Base-by-base conservation (phyloP, 352 stramenopile genomes). In the Globisporangium nunn region DNA sequence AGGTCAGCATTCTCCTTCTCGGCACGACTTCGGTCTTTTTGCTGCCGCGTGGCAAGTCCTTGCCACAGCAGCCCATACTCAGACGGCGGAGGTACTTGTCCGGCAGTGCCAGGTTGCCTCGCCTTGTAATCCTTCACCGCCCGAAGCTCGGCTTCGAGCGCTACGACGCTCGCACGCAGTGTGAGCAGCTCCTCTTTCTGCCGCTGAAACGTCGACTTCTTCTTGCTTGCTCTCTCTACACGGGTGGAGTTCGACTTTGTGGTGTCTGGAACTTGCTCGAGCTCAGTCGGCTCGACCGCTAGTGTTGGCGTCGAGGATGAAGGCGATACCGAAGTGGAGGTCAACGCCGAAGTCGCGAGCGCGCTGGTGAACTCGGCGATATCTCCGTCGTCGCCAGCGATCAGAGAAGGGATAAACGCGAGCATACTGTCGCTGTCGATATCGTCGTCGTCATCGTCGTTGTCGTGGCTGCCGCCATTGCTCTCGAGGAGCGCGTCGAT, bases 181-280 rank as follows among this genome's bases (percentile, higher is more conserved):
- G 15, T 4, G 15, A 18, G 14, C 28, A 57, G 15, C 28, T 57
- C 52, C 28, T 57, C 52, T 33, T 31, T 43, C 52, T 57, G 52
- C 3, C 52, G 52, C 52, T 57, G 52, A n/a, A 57, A 50, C 29
- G 52, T 50, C 17, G 52, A 50, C 52, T 57, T 57, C 29, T 45
- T 52, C 44, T 57, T 48, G 3, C 0, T 33, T 6, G 40, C 8
- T 15, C 31, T 44, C 37, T 39, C 12, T 3, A 8, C 12, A 6
- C 17, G 41, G 18, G 6, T 29, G 23, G 18, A 23, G 28, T 28
- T 56, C 6, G 39, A 12, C 1, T 56, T n/a, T 4, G n/a, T 6
- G 31, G 2, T 30, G 14, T 30, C 37, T 17, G 37, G 17, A 43
- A 12, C 37, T 17, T 17, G 37, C 2, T 43, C 11, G 37, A 4